Evolutionary conservation across 371 early-diverging fungal species (phyloP), one percentile per base, ranked within the genome.

Genomic region (Mycotypha africana): DNA sequence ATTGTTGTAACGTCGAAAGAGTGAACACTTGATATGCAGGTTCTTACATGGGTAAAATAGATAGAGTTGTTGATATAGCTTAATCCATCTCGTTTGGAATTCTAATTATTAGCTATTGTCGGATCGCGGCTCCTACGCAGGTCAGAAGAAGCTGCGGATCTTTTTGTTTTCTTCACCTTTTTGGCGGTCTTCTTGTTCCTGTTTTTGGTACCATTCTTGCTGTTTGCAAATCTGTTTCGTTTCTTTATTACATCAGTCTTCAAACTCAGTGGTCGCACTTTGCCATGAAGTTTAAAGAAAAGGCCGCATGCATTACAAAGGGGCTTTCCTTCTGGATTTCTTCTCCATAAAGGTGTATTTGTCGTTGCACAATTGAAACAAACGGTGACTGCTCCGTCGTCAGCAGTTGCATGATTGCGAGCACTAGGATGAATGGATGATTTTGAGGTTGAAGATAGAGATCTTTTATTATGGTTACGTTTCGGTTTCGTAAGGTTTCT

Each of bases 191-290:
- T 45, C 25, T 36, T 45, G 17, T 37, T 45, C 16, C 2, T 25
- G 36, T 8, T 26, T 11, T 23, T 31, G 11, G 11, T 37, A 31
- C 38, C 24, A 14, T 38, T 31, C 25, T 38, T 38, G 32, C 33
- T 32, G n/a, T n/a, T n/a, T n/a, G n/a, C n/a, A n/a, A n/a, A n/a
- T 33, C 62, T 31, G 41, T 62, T 62, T 33, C 62, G 35, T 26
- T 57, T 62, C 45, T 62, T 62, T 17, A 62, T 62, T 19, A 62
- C 52, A 49, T 62, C 62, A 4, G 62, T 58, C 31, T 62, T 62
- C 10, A 62, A 41, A 26, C 62, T 62, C 41, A 62, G 45, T 17
- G 62, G 62, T 16, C 62, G 47, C 32, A 62, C 53, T 21, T 51
- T 38, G 16, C 62, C 62, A 58, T 62, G 62, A n/a, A 62, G 49